Base-by-base conservation (phyloP, 352 stramenopile genomes). In the Nothophytophthora sp. region DNA sequence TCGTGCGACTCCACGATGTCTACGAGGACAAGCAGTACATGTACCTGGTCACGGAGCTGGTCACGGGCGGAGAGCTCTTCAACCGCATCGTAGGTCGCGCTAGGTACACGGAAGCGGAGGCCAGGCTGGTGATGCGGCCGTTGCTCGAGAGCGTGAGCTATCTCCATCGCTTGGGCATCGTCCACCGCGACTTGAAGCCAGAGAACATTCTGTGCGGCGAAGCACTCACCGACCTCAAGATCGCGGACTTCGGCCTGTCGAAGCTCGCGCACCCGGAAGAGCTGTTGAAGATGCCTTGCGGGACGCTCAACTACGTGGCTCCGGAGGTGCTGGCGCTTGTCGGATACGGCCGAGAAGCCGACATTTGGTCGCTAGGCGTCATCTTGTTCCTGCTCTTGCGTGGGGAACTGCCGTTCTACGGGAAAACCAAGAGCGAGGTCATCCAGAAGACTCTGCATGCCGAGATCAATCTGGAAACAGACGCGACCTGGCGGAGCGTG, bases 31-130 rank as follows among this genome's bases (percentile, higher is more conserved):
- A 87, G 23, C 82, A 95, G 63, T 74, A 93, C 58, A 97, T 99
- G 55, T 99, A 98, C 76, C 94, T 99, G 37, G 96, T 99, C 23
- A 98, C 98, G 66, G 97, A 99, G 67, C 78, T 99, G 0, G 77
- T 99, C 2, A 72, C 75, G 7, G 97, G 96, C n/a, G 96, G 97
- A 13, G 96, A 99, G 59, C 65, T 99, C 5, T 99, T 99, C 70
- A 97, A 98, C 70, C 81, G 90, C 4, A 99, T 99, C 55, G 92
- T 98, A 0, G 82, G 88, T 1, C 70, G 84, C 3, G 76, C 78
- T 22, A 58, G 83, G 36, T 96, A 97, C 52, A 96, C 85, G 2
- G 92, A 98, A 65, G 69, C 81, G 2, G 86, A 98, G 46, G 91
- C 92, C 5, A 82, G 86, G 6, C 73, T 80, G 9, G 81, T 97